Base-by-base conservation (phyloP, 129 eudicot genomes). In the Apium graveolens region DNA sequence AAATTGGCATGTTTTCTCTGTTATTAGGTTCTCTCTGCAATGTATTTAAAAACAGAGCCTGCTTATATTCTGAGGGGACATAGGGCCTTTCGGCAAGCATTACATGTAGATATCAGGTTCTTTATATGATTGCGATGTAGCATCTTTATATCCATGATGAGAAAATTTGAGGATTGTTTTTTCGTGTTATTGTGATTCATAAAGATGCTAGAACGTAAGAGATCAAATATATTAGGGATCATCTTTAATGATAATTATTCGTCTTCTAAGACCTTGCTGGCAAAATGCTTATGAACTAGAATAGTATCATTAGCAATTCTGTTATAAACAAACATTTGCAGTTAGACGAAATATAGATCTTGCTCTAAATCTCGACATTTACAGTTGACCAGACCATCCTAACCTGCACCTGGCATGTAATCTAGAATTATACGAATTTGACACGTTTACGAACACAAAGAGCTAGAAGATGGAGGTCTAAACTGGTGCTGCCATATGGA, bases 401-500 rank as follows among this genome's bases (percentile, higher is more conserved):
- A 35, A 35, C 37, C 37, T 63, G 51, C 51, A 12, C 51, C 51
- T 46, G 3, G 16, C 0, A 48, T 0, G 53, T 16, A 42, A 12
- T 44, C 48, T 2, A 44, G 3, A 44, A 44, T 44, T 44, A 44
- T 44, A 43, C 46, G 3, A 44, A 41, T 0, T 41, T 41, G 11
- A 41, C 44, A 8, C 11, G 11, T 41, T 41, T 41, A 41, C 44
- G 16, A 44, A 44, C 14, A 44, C 51, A 69, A 74, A 18, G 3
- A 35, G 2, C 41, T 0, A 38, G 41, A 4, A 70, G 6, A 1
- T 0, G 4, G 44, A 70, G 39, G 41, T 37, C 11, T 7, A 32
- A 27, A 16, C 83, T 75, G 78, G 82, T 75, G 48, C 48, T 44
- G 48, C 48, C 74, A 75, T 83, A 81, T 78, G 82, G 74, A 69